A percentile compares a stretch with the other conserved stretches of the same genome.
These are phyloP conservation scores for Wickerhamiella sorbophila DNA, from an alignment of 805 yeast species.

Conservation along the genomic window DNA sequence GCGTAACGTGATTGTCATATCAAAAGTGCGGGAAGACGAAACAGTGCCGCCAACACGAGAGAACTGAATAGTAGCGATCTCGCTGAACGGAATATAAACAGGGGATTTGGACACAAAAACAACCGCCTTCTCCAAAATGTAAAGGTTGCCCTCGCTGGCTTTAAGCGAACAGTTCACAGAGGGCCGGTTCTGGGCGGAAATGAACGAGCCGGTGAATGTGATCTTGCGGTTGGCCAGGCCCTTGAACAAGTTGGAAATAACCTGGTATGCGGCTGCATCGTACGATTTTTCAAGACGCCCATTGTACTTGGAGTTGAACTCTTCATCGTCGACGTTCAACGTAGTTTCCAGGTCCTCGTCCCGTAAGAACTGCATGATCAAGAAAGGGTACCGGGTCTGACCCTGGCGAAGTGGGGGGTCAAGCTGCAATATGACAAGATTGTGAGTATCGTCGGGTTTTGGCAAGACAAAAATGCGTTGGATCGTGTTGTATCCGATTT, in stretches of 20 bases:
- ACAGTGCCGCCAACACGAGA: conserved; percentile 78
- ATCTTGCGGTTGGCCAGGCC: conserved; percentile 83
- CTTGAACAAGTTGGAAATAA: conserved; percentile 72
- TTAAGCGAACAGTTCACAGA: conserved; percentile 86
- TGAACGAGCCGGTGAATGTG: conserved; percentile 70
- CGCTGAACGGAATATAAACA: conserved; percentile 74
- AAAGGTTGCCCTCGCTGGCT: conserved; percentile 88
- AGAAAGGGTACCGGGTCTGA: conserved; percentile 87
- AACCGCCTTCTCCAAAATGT: conserved; percentile 83
- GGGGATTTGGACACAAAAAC: conserved; percentile 91
- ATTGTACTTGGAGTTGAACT: conserved; percentile 59
- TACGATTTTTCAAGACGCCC: conserved; percentile 58
- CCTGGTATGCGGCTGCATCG: conserved; percentile 75
- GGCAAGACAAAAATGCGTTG: conserved; percentile 87
- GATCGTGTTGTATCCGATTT: conserved; percentile 76
- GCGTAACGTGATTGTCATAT: conserved; percentile 62
- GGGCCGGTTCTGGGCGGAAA: conserved; percentile 61
- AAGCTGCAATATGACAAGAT: conserved; percentile 72
- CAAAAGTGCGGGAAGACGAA: conserved; percentile 77
- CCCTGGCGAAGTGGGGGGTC: conserved; percentile 98
- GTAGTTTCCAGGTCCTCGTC: conserved; percentile 90
- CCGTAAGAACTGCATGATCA: conserved; percentile 74
- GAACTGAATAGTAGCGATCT: conserved; percentile 60
- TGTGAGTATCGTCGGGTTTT: conserved; percentile 85
- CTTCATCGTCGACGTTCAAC: conserved; percentile 70